A percentile compares a stretch with the other conserved stretches of the same genome.
These are phyloP conservation scores for Exophiala alcalophila DNA, from an alignment of 2,329 filamentous ascomycete species.

Conservation along the genomic window DNA sequence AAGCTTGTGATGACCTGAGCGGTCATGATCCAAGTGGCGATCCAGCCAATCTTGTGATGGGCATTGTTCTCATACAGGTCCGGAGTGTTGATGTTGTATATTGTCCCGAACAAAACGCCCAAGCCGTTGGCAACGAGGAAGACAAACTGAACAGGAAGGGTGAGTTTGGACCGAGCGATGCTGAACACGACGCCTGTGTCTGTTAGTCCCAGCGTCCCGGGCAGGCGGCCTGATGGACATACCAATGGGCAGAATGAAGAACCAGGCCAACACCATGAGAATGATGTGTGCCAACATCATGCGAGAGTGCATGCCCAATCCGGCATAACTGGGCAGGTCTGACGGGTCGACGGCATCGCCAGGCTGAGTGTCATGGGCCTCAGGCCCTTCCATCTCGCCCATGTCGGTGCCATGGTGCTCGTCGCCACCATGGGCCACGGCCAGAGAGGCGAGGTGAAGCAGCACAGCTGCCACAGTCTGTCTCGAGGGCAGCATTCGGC, in stretches of 20 bases:
- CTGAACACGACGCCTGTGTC: constrained; percentile 76
- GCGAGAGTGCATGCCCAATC: constrained; percentile 36
- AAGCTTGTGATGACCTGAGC: constrained; percentile 69
- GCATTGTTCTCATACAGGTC: constrained; percentile 83
- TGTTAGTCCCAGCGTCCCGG: constrained; percentile 20
- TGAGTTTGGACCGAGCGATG: constrained; percentile 71
- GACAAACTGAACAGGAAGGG: constrained; percentile 64
- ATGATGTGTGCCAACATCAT: constrained; percentile 66
- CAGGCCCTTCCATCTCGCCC: constrained; percentile 23
- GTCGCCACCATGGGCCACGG: constrained; percentile 27
- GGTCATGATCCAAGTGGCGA: constrained; percentile 67
- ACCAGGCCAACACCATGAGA: constrained; percentile 70
- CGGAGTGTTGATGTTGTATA: constrained; percentile 78
- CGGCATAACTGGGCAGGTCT: constrained; percentile 42
- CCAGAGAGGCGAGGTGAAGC: constrained; percentile 23
- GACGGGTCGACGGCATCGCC: constrained; percentile 30
- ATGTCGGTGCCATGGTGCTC: constrained; percentile 27
- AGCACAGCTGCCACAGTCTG: constrained; percentile 26
- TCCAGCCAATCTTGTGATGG: constrained; percentile 88
- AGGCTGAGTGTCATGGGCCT: constrained; percentile 23
- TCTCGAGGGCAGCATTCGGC: constrained; percentile 24
- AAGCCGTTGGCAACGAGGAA: constrained; percentile 64
- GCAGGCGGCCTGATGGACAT: constrained; percentile 42
- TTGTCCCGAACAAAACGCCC: constrained; percentile 61
- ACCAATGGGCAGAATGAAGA: constrained; percentile 70